Percentiles rank a stretch among this genome's conserved stretches.
Evolutionary conservation across 2,329 filamentous ascomycete genomes (phyloP).

Genomic region (Aspergillus candidus): DNA sequence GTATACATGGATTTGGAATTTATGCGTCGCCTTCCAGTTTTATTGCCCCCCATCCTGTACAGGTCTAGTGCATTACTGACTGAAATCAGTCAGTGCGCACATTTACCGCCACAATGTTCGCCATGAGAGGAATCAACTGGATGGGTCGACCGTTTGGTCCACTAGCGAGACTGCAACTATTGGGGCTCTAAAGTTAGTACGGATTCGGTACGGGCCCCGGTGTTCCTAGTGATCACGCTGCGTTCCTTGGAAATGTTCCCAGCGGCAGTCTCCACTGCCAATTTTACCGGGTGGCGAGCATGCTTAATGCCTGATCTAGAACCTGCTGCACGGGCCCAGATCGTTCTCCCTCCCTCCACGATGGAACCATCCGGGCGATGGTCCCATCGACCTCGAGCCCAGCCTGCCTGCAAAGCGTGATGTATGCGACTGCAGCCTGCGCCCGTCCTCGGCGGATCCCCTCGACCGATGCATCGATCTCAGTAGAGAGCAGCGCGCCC

Average conservation of each 20-base stretch:
- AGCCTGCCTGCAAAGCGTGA: conserved; percentile 20
- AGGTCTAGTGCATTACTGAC: too few relatives aligned
- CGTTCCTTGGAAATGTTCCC: not conserved
- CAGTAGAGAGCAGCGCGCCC: conserved; percentile 25
- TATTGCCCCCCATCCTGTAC: too few relatives aligned
- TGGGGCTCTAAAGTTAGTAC: not conserved
- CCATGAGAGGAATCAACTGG: too few relatives aligned
- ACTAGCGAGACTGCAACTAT: not conserved
- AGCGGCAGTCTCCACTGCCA: not conserved
- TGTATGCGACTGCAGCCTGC: conserved; percentile 29
- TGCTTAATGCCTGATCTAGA: conserved; percentile 27
- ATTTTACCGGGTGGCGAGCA: conserved; percentile 5
- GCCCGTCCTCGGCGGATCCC: conserved; percentile 34
- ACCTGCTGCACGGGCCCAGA: conserved; percentile 32
- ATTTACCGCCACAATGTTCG: too few relatives aligned
- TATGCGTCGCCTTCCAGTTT: too few relatives aligned
- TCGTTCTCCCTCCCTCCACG: conserved; percentile 37
- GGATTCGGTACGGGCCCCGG: too few relatives aligned
- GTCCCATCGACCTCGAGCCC: conserved; percentile 15
- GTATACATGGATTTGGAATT: too few relatives aligned
- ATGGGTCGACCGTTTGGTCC: too few relatives aligned
- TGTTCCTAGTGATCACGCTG: too few relatives aligned
- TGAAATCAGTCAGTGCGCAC: too few relatives aligned
- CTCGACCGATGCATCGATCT: conserved; percentile 32
- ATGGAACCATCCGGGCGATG: conserved; percentile 19